Conservation (phyloP, 345 rosid genomes). For the Toxicodendron radicans region DNA sequence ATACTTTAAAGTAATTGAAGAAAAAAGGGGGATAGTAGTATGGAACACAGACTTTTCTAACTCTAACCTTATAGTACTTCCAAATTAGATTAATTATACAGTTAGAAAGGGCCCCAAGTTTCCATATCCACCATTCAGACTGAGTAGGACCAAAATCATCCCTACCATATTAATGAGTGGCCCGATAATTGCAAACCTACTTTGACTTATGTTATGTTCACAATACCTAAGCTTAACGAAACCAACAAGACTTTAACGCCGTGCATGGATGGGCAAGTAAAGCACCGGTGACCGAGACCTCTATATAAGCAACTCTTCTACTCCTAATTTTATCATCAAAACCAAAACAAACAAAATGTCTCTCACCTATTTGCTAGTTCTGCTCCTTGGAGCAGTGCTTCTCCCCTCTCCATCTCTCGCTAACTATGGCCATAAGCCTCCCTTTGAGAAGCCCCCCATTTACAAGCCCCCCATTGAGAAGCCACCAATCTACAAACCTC, state of each 20-base stretch:
- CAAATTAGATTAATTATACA: not conserved
- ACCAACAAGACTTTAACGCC: conserved; percentile 2
- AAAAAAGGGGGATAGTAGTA: too few relatives aligned
- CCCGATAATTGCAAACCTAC: not conserved
- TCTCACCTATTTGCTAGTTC: conserved; percentile 15
- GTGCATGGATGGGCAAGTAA: not conserved
- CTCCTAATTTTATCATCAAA: not conserved
- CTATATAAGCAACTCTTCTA: conserved; percentile 15
- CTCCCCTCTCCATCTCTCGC: conserved; percentile 26
- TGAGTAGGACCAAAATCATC: conserved; percentile 8
- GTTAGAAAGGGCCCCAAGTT: not conserved
- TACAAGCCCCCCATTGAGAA: not conserved
- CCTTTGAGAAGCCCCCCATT: not conserved
- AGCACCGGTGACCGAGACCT: not conserved
- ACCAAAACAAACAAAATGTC: conserved; percentile 21
- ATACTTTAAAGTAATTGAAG: too few relatives aligned
- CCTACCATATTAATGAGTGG: not conserved
- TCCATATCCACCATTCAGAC: not conserved
- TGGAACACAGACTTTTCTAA: too few relatives aligned
- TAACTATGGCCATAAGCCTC: not conserved
- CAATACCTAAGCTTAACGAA: not conserved
- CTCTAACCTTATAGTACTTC: too few relatives aligned
- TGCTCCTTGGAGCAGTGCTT: conserved; percentile 30
- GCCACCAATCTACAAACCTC: not conserved
- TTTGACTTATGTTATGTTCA: not conserved